Percentiles rank a stretch among this genome's conserved stretches.
Conservation (phyloP, 352 stramenopile species). For the Pythium phragmiticola region DNA sequence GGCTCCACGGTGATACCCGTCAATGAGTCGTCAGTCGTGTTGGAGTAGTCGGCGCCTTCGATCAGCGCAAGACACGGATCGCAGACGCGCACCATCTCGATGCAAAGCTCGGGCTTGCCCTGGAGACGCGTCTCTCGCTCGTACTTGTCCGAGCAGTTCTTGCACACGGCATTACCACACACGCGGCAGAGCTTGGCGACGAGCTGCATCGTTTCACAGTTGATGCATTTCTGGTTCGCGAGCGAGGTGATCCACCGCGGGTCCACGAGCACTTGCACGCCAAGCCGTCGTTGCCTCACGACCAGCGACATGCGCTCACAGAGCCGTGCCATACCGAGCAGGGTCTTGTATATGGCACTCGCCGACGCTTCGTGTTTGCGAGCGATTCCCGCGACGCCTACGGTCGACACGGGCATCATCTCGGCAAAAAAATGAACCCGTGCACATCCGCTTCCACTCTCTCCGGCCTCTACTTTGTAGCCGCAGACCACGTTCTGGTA, state of each 20-base stretch:
- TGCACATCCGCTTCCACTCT: not conserved
- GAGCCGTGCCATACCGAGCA: constrained; percentile 8
- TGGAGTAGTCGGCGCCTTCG: constrained; percentile 45
- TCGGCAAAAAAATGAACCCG: constrained; percentile 24
- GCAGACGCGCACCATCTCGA: constrained; percentile 49
- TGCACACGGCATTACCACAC: constrained; percentile 58
- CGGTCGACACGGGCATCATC: not conserved
- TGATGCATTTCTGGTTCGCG: constrained; percentile 44
- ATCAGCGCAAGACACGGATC: constrained; percentile 55
- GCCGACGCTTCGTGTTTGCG: not conserved
- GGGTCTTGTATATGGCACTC: not conserved
- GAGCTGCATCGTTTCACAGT: constrained; percentile 44
- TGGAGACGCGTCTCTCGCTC: constrained; percentile 15
- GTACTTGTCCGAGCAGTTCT: constrained; percentile 36
- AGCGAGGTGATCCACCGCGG: constrained; percentile 31
- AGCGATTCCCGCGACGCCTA: too few relatives aligned
- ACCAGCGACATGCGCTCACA: constrained; percentile 36
- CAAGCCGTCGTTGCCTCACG: constrained; percentile 57
- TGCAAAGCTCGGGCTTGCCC: not conserved
- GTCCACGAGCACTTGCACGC: constrained; percentile 47
- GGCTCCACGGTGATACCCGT: not conserved
- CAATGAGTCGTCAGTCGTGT: constrained; percentile 18
- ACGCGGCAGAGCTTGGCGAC: constrained; percentile 47
- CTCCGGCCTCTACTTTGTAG: constrained; percentile 6
- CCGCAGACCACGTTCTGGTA: constrained; percentile 15